phyloP scores from a whole-genome alignment of 352 stramenopile genomes.

The Globisporangium apiculatum region DNA sequence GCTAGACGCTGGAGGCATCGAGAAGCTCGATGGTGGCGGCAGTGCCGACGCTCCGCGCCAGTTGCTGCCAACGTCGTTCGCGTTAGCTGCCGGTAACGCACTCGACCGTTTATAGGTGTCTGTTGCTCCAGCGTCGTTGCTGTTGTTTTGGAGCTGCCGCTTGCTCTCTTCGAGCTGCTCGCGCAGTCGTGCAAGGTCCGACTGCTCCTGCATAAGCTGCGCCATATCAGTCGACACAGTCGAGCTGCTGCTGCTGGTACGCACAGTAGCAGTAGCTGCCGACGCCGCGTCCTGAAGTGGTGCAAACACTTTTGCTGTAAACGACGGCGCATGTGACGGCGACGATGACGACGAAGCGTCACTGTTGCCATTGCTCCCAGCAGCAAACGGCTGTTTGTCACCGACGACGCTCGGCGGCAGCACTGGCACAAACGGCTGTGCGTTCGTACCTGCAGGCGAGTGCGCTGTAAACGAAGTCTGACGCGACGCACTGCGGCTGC shows the following conservation, averaged over 20 bases:
- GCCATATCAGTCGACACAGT: slow-evolving; percentile 41
- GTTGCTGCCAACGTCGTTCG: neutral
- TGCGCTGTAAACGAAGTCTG: slow-evolving; percentile 10
- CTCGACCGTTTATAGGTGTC: neutral
- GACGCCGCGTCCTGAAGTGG: slow-evolving; percentile 19
- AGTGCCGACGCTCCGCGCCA: neutral
- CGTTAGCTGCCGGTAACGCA: slow-evolving; percentile 1
- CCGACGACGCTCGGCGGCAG: slow-evolving; percentile 26
- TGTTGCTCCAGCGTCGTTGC: slow-evolving; percentile 1
- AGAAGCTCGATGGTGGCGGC: slow-evolving; percentile 4
- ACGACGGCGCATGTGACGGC: slow-evolving; percentile 18
- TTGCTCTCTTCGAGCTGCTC: slow-evolving; percentile 68
- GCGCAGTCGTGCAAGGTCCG: slow-evolving; percentile 47
- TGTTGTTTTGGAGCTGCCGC: slow-evolving; percentile 38
- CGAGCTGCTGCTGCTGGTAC: neutral
- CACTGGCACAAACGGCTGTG: slow-evolving; percentile 36
- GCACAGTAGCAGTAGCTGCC: too few relatives aligned
- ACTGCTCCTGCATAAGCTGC: slow-evolving; percentile 62
- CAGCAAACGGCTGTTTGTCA: neutral
- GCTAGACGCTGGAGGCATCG: neutral
- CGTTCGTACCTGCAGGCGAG: slow-evolving; percentile 4
- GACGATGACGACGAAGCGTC: neutral
- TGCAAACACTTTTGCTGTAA: slow-evolving; percentile 24
- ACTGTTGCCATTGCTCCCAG: neutral
- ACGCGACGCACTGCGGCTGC: neutral